phyloP scores from a whole-genome alignment of 352 stramenopile genomes.

The Phytopythium sindhum region DNA sequence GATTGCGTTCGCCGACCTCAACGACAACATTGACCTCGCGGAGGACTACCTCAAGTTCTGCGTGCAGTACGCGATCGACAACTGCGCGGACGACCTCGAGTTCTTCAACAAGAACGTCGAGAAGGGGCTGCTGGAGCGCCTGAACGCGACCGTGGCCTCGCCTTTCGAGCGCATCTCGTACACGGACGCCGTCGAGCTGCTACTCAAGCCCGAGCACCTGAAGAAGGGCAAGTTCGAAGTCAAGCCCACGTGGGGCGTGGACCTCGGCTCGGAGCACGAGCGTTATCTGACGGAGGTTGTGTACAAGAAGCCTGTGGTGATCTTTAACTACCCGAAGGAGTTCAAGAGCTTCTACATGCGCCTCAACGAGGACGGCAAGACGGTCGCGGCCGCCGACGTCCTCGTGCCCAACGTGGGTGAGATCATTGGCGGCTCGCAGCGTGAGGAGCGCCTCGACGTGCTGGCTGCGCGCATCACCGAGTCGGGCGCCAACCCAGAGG shows the following conservation, averaged over 20 bases:
- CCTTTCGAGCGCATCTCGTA: slow-evolving; percentile 90
- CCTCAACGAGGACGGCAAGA: slow-evolving; percentile 96
- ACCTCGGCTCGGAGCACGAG: slow-evolving; percentile 97
- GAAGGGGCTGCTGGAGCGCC: slow-evolving; percentile 78
- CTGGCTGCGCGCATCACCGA: slow-evolving; percentile 74
- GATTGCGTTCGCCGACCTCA: slow-evolving; percentile 87
- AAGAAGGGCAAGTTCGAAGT: slow-evolving; percentile 88
- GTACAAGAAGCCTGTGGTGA: slow-evolving; percentile 92
- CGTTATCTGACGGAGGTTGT: slow-evolving; percentile 93
- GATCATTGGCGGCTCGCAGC: slow-evolving; percentile 97
- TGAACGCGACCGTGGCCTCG: slow-evolving; percentile 41
- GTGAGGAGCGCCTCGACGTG: slow-evolving; percentile 93
- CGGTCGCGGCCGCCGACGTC: slow-evolving; percentile 96
- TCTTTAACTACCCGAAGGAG: slow-evolving; percentile 98
- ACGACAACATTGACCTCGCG: slow-evolving; percentile 93
- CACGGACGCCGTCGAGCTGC: slow-evolving; percentile 91
- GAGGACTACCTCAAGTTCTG: slow-evolving; percentile 97
- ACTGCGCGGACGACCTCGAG: slow-evolving; percentile 90
- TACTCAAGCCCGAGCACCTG: slow-evolving; percentile 81
- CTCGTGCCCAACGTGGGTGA: slow-evolving; percentile 96
- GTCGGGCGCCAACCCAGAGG: slow-evolving; percentile 71
- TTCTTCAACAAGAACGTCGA: slow-evolving; percentile 95
- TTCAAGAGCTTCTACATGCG: slow-evolving; percentile 99
- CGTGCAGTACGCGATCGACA: slow-evolving; percentile 90
- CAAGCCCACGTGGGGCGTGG: slow-evolving; percentile 92